Base-by-base conservation (phyloP, 306 rosid species). In the Cucurbita maxima region DNA sequence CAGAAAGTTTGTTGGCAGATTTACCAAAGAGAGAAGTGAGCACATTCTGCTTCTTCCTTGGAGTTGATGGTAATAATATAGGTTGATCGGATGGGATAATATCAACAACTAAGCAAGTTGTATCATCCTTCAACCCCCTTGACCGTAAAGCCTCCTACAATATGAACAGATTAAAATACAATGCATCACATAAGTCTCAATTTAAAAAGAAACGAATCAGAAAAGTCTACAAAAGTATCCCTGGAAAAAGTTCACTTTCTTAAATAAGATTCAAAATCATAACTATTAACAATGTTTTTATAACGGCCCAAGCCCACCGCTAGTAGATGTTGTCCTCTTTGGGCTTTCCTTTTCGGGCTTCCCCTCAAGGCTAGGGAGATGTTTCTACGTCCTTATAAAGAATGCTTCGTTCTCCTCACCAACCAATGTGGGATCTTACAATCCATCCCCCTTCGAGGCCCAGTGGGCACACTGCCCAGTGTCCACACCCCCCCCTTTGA, bases 71-170 rank as follows among this genome's bases (percentile, higher is more conserved):
- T 54, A 86, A 80, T 56, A 91, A 80, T 55, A 91, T 87, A 79
- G 96, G 90, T 10, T 45, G 85, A 77, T 88, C 93, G 0, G 91
- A 85, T 77, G 99, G 99, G 81, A 91, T 89, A 78, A 94, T 88
- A 83, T 94, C 99, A 68, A 94, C 99, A 80, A 89, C 99, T 70
- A 94, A 83, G 82, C 99, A 94, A 69, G 99, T 91, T 81, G 99
- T 94, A 81, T 94, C 99, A 82, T 94, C 99, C 87, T 94, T 94
- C 60, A 94, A 86, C 59, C 99, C 99, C 86, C 97, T 88, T 15
- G 99, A 91, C 83, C 99, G 86, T 74, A 94, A 67, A 82, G 99
- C 99, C 76, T 89, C 97, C 99, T 94, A 69, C 58, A 81, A 73
- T 70, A 63, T 25, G 72, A 75, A 77, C 57, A 44, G 30, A 75